Evolutionary conservation across 805 yeast species (phyloP), one percentile per base, ranked within the genome.

Genomic region (Yamadazyma kitorensis): DNA sequence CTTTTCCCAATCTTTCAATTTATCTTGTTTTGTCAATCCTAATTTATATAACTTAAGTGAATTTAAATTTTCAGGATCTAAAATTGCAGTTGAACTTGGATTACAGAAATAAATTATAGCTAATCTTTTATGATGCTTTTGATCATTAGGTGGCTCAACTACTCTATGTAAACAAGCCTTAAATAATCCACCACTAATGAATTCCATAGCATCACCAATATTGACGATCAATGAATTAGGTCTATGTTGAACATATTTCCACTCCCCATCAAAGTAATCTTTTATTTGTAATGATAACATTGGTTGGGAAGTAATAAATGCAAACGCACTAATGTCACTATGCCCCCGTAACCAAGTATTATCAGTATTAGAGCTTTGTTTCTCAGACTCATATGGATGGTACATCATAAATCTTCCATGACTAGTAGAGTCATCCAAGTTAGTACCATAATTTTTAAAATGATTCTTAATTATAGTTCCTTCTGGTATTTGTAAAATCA

Each of bases 321-420:
- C 52, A 29, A 67, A 56, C 1, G 61, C 71, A 37, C 61, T 54
- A 13, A 57, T 61, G 45, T 72, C 76, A 18, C 72, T 62, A 41
- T 72, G 77, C 2, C 76, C 77, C 30, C 75, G 54, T 18, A 72
- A 51, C 67, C 68, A 69, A 2, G 68, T 68, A 18, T 57, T 52
- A 7, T 56, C 57, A 0, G 73, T 66, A 27, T 53, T 48, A 14
- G 45, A 27, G 7, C 52, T 51, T 13, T 57, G 57, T 5, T 52
- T 54, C 10, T 52, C 51, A 20, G 49, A 45, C 21, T 43, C 43
- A 33, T 49, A 51, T 5, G 57, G 56, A 15, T 43, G 43, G 31
- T 54, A 54, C 24, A 55, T 26, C 61, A 55, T 55, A 22, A 55
- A 48, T 26, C 61, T 47, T n/a, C 53, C 55, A 29, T 54, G 57